phyloP scores from a whole-genome alignment of 2,329 filamentous ascomycete species.

The Fusarium luffae region DNA sequence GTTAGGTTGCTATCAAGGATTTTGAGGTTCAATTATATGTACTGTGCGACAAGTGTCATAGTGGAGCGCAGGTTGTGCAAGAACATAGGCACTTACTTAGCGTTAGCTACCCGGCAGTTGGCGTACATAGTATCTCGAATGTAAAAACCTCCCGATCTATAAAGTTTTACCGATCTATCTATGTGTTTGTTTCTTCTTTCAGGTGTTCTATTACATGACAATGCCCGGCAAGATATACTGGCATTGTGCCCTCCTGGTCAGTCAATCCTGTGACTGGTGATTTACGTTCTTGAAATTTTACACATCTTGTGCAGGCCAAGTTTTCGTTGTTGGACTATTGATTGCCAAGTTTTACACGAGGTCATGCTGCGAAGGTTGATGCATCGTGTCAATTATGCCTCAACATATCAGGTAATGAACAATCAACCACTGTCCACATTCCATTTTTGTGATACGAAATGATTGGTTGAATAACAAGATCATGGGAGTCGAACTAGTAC shows the following conservation, averaged over 20 bases:
- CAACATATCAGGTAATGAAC: not conserved
- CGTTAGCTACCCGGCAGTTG: not conserved
- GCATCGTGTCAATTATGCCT: not conserved
- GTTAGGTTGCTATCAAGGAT: conserved; percentile 23
- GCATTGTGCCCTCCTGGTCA: not conserved
- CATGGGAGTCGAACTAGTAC: not conserved
- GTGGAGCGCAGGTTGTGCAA: conserved; percentile 11
- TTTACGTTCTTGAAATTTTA: not conserved
- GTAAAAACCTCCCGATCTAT: not conserved
- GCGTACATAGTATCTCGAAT: not conserved
- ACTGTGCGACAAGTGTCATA: conserved; percentile 33
- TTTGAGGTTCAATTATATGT: conserved; percentile 28
- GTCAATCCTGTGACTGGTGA: not conserved
- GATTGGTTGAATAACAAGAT: not conserved
- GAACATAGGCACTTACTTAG: not conserved
- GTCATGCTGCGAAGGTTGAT: not conserved
- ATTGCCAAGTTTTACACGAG: not conserved
- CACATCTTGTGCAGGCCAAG: not conserved
- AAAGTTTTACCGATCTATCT: not conserved
- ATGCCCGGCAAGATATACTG: not conserved
- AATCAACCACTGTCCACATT: not conserved
- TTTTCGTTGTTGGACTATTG: not conserved
- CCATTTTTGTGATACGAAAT: not conserved
- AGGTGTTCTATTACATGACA: not conserved
- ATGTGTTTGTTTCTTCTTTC: not conserved